These are phyloP conservation scores for Truncatella angustata DNA, from an alignment of 2,329 filamentous ascomycete genomes.

Conservation along the genomic window DNA sequence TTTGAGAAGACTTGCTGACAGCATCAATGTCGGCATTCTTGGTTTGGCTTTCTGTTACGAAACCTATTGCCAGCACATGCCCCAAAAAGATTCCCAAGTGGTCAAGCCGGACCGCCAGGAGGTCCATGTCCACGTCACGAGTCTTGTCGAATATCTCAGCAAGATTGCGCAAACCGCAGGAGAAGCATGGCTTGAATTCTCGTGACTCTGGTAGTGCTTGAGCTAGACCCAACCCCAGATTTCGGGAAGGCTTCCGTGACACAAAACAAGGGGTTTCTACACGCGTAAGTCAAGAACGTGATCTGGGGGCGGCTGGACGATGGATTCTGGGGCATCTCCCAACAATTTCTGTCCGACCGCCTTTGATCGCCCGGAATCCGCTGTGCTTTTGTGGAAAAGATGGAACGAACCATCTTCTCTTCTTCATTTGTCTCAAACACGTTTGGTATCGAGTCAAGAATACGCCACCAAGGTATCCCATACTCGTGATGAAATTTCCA, in stretches of 20 bases:
- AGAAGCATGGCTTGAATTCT: not conserved
- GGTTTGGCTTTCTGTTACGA: conserved; percentile 7
- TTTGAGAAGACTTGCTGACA: conserved; percentile 24
- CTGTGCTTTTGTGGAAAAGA: no score
- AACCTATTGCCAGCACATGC: conserved; percentile 1
- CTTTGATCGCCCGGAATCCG: not conserved
- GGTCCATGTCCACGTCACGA: conserved; percentile 14
- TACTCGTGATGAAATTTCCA: no score
- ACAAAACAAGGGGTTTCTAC: not conserved
- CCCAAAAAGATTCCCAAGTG: conserved; percentile 1
- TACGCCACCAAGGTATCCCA: no score
- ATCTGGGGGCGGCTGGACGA: not conserved
- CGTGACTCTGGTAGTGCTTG: conserved; percentile 1
- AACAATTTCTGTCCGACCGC: not conserved
- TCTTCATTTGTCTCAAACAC: no score
- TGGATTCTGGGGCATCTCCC: no score
- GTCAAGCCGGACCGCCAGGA: not conserved
- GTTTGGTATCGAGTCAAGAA: no score
- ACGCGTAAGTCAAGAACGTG: not conserved
- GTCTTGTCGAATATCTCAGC: conserved; percentile 11
- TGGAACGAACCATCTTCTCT: no score
- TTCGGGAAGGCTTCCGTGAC: not conserved
- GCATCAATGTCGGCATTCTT: conserved; percentile 12
- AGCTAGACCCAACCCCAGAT: conserved; percentile 4
- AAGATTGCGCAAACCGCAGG: conserved; percentile 11